phyloP scores from a whole-genome alignment of 306 rosid genomes.

The Medicago arabica region DNA sequence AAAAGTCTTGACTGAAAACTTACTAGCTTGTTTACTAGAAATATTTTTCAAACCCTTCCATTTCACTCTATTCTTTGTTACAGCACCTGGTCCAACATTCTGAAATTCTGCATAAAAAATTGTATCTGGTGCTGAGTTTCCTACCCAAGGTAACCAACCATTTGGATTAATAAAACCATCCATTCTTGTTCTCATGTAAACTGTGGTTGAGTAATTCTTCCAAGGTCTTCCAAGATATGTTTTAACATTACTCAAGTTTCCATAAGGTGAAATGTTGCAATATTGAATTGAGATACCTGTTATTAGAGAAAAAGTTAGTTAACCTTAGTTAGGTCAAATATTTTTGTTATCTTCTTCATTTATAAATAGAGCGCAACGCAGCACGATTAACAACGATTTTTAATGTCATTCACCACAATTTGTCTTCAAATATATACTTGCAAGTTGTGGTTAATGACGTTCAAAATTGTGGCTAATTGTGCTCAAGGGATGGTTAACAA shows the following conservation, averaged over 20 bases:
- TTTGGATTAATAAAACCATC: constrained; percentile 52
- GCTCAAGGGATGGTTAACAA: not conserved
- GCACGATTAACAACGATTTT: too few species aligned
- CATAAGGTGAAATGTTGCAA: constrained; percentile 59
- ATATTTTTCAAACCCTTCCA: constrained; percentile 77
- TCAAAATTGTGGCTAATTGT: not conserved
- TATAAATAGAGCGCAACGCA: too few species aligned
- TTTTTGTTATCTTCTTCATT: not conserved
- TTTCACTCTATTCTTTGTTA: constrained; percentile 63
- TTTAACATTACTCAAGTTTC: constrained; percentile 54
- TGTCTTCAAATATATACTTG: too few species aligned
- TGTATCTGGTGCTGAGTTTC: constrained; percentile 68
- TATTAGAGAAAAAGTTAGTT: not conserved
- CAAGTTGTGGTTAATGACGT: too few species aligned
- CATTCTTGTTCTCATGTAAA: constrained; percentile 52
- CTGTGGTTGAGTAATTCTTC: constrained; percentile 86
- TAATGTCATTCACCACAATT: too few species aligned
- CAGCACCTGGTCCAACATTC: constrained; percentile 69
- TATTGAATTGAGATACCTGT: constrained; percentile 68
- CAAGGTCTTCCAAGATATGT: constrained; percentile 85
- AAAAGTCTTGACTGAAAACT: constrained; percentile 57
- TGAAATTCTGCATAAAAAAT: constrained; percentile 69
- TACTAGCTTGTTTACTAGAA: constrained; percentile 45
- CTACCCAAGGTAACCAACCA: constrained; percentile 81
- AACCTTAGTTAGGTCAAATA: too few species aligned